A percentile compares a stretch with the other conserved stretches of the same genome.
phyloP scores from a whole-genome alignment of 305 asterid genomes.

The Solanum aculeatissimum region DNA sequence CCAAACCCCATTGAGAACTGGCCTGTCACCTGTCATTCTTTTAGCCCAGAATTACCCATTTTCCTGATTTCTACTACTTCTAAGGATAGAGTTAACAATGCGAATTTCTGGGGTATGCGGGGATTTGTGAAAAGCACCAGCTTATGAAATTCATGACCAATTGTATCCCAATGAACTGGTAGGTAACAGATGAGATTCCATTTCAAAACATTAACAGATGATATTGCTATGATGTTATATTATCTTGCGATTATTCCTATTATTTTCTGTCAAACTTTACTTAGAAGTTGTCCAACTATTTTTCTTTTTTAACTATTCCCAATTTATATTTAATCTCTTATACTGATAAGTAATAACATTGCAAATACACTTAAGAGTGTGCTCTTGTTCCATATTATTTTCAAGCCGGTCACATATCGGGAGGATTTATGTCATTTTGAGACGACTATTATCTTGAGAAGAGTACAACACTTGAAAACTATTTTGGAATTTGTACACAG shows the following conservation, averaged over 20 bases:
- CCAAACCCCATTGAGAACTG: background rate
- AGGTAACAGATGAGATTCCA: background rate
- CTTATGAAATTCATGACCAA: background rate
- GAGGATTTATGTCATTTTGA: background rate
- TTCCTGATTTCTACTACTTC: background rate
- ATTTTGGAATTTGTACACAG: conserved; percentile 23
- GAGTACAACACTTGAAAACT: background rate
- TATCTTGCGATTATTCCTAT: background rate
- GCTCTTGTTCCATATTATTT: background rate
- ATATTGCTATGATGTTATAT: background rate
- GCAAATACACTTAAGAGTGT: background rate
- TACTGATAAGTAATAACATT: background rate
- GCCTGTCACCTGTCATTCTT: background rate
- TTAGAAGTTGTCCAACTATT: background rate
- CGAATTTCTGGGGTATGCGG: background rate
- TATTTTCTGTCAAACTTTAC: background rate
- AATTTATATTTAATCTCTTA: background rate
- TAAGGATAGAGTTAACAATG: background rate
- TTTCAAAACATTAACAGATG: background rate
- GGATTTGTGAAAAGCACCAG: background rate
- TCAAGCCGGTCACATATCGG: background rate
- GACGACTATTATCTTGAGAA: background rate
- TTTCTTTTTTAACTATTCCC: background rate
- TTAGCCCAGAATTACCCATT: background rate
- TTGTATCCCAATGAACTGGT: background rate